Percentiles rank a stretch among this genome's conserved stretches.
Evolutionary conservation across 2,329 filamentous ascomycete species (phyloP).

Genomic region (Ceratocystis variospora): DNA sequence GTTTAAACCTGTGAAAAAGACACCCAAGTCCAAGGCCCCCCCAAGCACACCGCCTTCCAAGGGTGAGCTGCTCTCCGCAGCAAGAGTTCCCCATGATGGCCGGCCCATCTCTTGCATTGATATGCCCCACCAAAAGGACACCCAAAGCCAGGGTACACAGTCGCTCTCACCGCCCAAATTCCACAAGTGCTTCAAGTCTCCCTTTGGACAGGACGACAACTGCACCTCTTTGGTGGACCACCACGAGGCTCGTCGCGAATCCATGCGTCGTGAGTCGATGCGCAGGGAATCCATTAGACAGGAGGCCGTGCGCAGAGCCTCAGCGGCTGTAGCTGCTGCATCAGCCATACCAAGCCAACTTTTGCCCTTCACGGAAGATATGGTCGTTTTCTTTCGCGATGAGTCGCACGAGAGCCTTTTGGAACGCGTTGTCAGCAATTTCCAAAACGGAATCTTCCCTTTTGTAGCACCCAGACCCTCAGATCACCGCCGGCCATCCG

Average conservation of each 20-base stretch:
- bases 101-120: conserved; percentile 12
- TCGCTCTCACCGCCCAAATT: conserved; percentile 14
- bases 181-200: conserved; percentile 14
- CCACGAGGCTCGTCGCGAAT: conserved; percentile 1
- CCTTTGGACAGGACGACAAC: conserved; percentile 8
- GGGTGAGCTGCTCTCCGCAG: neutral
- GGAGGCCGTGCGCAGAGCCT: neutral
- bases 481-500: conserved; percentile 13
- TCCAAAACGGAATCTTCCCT: conserved; percentile 30
- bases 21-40: conserved; percentile 5
- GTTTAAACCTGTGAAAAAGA: conserved; percentile 15
- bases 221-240: neutral
- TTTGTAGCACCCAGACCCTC: neutral
- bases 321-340: neutral
- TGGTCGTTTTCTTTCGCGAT: conserved; percentile 41
- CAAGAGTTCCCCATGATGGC: neutral
- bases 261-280: conserved; percentile 3
- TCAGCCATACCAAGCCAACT: conserved; percentile 22
- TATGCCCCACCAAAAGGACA: conserved; percentile 6
- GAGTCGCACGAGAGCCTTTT: conserved; percentile 32
- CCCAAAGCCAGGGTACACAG: neutral
- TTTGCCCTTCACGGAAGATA: conserved; percentile 44
- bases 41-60: conserved; percentile 16
- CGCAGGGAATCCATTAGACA: conserved; percentile 9
- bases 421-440: conserved; percentile 34